These are phyloP conservation scores for Termitomyces heimii DNA, from an alignment of 768 basidiomycete species.

Conservation along the genomic window DNA sequence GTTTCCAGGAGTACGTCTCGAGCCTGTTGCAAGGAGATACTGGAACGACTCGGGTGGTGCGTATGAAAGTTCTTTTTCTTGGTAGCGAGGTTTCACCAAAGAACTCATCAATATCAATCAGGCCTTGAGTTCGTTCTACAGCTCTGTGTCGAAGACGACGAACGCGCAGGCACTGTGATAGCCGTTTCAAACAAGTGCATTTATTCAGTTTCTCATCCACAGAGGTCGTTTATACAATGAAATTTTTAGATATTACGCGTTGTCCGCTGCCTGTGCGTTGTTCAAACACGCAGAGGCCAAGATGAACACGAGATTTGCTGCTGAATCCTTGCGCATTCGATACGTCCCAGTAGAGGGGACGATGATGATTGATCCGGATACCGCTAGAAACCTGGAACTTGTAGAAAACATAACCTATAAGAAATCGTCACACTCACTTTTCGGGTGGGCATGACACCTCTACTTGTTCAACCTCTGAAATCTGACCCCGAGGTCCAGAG, in stretches of 20 bases:
- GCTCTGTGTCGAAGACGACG: conserved; percentile 75
- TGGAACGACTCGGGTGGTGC: conserved; percentile 83
- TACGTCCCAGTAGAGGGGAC: conserved; percentile 84
- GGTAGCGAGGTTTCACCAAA: neutral
- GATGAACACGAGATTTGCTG: conserved; percentile 65
- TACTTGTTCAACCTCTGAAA: neutral
- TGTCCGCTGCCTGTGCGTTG: conserved; percentile 80
- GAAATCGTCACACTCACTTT: conserved; percentile 70
- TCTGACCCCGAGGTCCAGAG: conserved; percentile 21
- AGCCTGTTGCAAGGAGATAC: conserved; percentile 69
- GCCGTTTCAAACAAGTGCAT: conserved; percentile 74
- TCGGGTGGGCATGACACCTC: conserved; percentile 48
- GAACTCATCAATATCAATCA: conserved; percentile 19
- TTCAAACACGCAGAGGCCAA: conserved; percentile 79
- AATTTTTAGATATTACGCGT: conserved; percentile 72
- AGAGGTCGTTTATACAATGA: neutral
- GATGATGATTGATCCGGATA: conserved; percentile 92
- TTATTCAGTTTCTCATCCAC: conserved; percentile 15
- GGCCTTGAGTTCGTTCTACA: conserved; percentile 78
- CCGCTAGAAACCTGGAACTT: conserved; percentile 83
- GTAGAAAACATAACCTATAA: conserved; percentile 67
- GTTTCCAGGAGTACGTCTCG: conserved; percentile 61
- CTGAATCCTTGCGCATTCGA: conserved; percentile 64
- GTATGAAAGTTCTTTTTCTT: conserved; percentile 28
- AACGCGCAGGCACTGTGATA: conserved; percentile 73